Conservation (phyloP, 2,329 filamentous ascomycete genomes). For the Sporothrix pseudoabietina region DNA sequence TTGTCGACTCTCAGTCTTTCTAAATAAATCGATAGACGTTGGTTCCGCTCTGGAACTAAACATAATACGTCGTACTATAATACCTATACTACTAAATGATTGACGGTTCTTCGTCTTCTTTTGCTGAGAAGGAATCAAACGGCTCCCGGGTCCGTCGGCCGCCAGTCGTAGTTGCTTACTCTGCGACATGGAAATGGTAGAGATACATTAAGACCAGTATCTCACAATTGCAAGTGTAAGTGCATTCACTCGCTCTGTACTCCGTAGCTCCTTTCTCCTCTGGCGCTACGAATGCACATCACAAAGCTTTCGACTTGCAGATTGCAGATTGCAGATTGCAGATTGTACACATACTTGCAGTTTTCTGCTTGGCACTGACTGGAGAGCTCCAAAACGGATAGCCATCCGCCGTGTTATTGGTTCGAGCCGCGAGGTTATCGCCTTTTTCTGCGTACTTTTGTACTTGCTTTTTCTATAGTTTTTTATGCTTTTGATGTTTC, state of each 20-base stretch:
- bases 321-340: neutral
- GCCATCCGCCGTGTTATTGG: slow-evolving; percentile 8
- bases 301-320: neutral
- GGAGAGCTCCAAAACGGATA: slow-evolving; percentile 1
- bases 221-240: neutral
- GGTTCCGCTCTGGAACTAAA: neutral
- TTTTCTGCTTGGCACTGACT: neutral
- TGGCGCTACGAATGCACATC: neutral
- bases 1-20: neutral
- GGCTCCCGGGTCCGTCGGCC: neutral
- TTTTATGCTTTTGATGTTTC: neutral
- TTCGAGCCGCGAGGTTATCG: neutral
- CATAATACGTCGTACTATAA: too few species aligned
- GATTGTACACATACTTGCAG: too few species aligned
- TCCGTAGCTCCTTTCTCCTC: neutral
- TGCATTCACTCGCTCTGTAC: neutral
- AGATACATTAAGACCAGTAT: neutral
- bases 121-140: neutral
- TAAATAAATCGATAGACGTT: neutral
- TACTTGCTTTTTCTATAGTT: neutral
- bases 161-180: slow-evolving; percentile 13
- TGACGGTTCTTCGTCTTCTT: neutral
- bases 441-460: neutral
- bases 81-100: neutral
- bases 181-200: neutral